These are phyloP conservation scores for Deinandra increscens DNA, from an alignment of 129 eudicot species.

Conservation along the genomic window DNA sequence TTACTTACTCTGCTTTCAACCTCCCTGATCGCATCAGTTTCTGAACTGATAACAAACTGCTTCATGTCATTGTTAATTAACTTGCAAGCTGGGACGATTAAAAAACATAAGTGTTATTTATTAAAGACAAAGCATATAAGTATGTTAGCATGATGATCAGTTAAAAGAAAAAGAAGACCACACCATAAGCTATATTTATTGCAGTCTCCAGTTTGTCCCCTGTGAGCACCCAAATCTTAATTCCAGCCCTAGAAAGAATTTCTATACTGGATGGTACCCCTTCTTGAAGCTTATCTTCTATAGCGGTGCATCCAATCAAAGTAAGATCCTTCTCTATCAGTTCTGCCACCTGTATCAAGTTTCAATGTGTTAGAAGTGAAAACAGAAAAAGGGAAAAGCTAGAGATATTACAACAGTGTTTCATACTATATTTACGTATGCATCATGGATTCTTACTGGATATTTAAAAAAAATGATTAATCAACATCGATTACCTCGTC, in stretches of 20 bases:
- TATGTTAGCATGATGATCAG: background rate
- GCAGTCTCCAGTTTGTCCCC: slow-evolving; percentile 99
- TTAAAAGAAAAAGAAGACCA: slow-evolving; percentile 14
- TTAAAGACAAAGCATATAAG: slow-evolving; percentile 12
- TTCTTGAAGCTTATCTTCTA: slow-evolving; percentile 99
- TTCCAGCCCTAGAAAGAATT: slow-evolving; percentile 94
- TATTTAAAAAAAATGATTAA: background rate
- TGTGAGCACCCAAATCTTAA: slow-evolving; percentile 96
- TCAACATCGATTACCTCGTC: slow-evolving; percentile 66
- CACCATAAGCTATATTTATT: slow-evolving; percentile 94
- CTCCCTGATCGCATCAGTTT: slow-evolving; percentile 91
- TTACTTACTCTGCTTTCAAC: slow-evolving; percentile 74
- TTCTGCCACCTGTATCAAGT: slow-evolving; percentile 74
- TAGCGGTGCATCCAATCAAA: slow-evolving; percentile 92
- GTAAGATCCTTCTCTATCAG: slow-evolving; percentile 81
- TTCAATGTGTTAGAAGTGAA: slow-evolving; percentile 17
- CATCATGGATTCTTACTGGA: slow-evolving; percentile 3
- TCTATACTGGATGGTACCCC: slow-evolving; percentile 96
- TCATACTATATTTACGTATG: background rate
- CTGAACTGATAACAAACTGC: slow-evolving; percentile 93
- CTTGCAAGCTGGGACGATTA: slow-evolving; percentile 73
- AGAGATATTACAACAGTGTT: background rate
- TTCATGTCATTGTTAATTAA: slow-evolving; percentile 88
- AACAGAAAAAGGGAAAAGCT: background rate
- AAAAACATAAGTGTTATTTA: slow-evolving; percentile 17